These are phyloP conservation scores for Didymellaceae sp. DNA, from an alignment of 2,329 filamentous ascomycete species.

Conservation along the genomic window DNA sequence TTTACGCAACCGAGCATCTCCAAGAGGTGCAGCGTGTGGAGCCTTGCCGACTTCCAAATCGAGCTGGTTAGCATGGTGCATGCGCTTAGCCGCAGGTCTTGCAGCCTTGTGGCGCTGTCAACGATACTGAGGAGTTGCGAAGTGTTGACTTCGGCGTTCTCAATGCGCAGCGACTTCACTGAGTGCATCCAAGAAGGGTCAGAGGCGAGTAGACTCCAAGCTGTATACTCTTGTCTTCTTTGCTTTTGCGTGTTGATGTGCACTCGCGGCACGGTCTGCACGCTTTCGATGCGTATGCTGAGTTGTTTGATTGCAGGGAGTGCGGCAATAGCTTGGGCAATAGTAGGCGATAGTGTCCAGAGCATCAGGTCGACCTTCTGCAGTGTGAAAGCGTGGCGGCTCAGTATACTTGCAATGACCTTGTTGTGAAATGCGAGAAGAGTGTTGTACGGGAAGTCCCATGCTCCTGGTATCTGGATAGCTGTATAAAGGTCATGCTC, in stretches of 20 bases:
- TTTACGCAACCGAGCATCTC: neutral
- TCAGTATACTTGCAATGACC: constrained; percentile 33
- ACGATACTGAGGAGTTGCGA: neutral
- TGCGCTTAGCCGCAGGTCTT: neutral
- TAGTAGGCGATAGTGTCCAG: constrained; percentile 35
- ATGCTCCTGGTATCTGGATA: constrained; percentile 31
- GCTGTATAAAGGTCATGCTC: neutral
- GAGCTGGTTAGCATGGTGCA: constrained; percentile 13
- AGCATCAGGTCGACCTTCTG: constrained; percentile 37
- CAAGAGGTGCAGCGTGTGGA: neutral
- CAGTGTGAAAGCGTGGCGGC: constrained; percentile 33
- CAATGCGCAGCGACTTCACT: neutral
- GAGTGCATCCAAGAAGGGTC: neutral
- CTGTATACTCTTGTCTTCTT: constrained; percentile 2
- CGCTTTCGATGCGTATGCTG: constrained; percentile 34
- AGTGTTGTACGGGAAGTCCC: constrained; percentile 25
- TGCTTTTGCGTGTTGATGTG: constrained; percentile 1
- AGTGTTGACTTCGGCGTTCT: neutral
- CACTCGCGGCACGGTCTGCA: constrained; percentile 5
- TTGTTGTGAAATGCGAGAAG: constrained; percentile 40
- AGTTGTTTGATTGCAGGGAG: constrained; percentile 32
- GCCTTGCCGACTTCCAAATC: neutral
- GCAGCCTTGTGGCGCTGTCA: neutral
- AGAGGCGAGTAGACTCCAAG: neutral
- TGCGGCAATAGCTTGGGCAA: constrained; percentile 30